Conservation (phyloP, 257 asterid genomes). For the Solanum tarapatanum region DNA sequence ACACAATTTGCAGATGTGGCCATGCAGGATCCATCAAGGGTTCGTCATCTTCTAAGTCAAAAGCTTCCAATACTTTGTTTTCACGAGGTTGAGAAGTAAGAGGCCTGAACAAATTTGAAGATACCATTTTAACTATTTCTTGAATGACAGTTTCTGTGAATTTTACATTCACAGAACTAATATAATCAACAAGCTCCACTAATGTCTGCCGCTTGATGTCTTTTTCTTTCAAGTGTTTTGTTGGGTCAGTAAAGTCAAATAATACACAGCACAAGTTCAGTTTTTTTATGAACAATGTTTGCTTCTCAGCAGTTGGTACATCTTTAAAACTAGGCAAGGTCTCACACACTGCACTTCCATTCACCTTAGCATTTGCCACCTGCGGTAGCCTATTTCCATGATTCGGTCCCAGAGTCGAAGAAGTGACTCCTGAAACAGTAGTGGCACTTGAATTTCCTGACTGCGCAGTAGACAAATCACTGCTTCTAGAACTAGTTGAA, state of each 20-base stretch:
- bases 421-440: slow-evolving; percentile 17
- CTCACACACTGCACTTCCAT: slow-evolving; percentile 38
- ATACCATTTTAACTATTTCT: slow-evolving; percentile 42
- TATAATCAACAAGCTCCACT: slow-evolving; percentile 48
- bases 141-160: slow-evolving; percentile 45
- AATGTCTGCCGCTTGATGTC: slow-evolving; percentile 55
- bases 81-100: slow-evolving; percentile 49
- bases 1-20: slow-evolving; percentile 59
- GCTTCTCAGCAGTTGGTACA: slow-evolving; percentile 51
- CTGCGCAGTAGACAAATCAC: slow-evolving; percentile 11
- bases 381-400: slow-evolving; percentile 24
- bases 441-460: slow-evolving; percentile 22
- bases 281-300: slow-evolving; percentile 36
- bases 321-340: slow-evolving; percentile 53
- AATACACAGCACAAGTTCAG: slow-evolving; percentile 41
- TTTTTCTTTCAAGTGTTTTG: slow-evolving; percentile 45
- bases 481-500: slow-evolving; percentile 32
- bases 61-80: slow-evolving; percentile 38
- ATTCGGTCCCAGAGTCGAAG: slow-evolving; percentile 11
- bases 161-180: slow-evolving; percentile 41
- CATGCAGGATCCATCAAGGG: slow-evolving; percentile 61
- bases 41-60: slow-evolving; percentile 60
- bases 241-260: slow-evolving; percentile 52
- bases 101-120: slow-evolving; percentile 40
- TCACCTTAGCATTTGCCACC: slow-evolving; percentile 12